Conservation (phyloP, 306 rosid genomes). For the Citrullus amarus region DNA sequence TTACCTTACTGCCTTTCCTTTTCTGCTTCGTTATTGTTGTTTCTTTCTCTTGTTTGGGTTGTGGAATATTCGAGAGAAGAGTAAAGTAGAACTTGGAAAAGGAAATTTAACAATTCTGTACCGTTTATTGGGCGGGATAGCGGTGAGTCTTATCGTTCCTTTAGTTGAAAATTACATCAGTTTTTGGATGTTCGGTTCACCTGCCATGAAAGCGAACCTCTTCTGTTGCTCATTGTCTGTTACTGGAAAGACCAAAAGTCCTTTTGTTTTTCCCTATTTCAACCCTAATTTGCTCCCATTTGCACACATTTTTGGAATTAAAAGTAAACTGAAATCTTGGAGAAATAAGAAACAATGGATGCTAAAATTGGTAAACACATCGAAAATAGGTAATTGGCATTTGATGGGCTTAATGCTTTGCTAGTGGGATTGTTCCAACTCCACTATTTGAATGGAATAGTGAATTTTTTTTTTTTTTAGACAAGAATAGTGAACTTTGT, state of each 20-base stretch:
- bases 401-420: neutral
- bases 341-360: neutral
- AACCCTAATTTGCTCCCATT: neutral
- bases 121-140: neutral
- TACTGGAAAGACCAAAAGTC: neutral
- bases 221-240: neutral
- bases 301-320: neutral
- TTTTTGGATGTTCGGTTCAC: neutral
- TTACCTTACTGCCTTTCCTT: conserved; percentile 4
- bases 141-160: neutral
- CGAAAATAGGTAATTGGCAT: neutral
- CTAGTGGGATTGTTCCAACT: neutral
- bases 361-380: neutral
- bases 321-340: neutral
- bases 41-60: conserved; percentile 11
- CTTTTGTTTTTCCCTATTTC: neutral
- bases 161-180: neutral
- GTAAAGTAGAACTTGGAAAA: neutral
- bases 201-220: neutral
- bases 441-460: neutral
- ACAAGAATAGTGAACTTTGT: neutral
- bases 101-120: neutral
- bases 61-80: conserved; percentile 14
- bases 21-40: neutral
- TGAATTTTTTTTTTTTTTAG: too few relatives aligned